These are phyloP conservation scores for Ampelomyces quisqualis DNA, from an alignment of 2,329 filamentous ascomycete genomes.

Conservation along the genomic window DNA sequence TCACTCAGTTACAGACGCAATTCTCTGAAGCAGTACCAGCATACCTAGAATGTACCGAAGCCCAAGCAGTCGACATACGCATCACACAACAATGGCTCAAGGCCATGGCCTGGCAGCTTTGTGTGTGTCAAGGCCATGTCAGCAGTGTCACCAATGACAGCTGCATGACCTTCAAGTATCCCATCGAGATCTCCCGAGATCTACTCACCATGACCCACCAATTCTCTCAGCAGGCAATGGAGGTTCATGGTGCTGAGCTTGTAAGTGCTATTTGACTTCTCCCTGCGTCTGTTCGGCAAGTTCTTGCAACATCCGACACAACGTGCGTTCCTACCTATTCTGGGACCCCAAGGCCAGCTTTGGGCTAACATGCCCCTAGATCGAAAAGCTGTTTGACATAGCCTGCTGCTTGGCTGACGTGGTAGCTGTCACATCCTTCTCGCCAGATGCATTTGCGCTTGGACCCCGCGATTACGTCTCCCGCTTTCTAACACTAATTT, in stretches of 20 bases:
- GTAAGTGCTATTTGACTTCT: constrained; percentile 51
- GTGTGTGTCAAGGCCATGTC: constrained; percentile 65
- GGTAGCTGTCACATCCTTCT: constrained; percentile 63
- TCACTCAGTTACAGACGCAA: constrained; percentile 52
- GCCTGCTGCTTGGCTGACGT: constrained; percentile 72
- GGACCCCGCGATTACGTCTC: constrained; percentile 71
- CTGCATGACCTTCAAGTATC: constrained; percentile 63
- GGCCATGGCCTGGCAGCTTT: constrained; percentile 71
- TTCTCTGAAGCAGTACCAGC: constrained; percentile 56
- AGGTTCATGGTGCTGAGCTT: constrained; percentile 71
- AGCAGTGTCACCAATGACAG: constrained; percentile 60
- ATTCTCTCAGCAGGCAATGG: constrained; percentile 71
- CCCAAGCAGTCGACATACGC: constrained; percentile 67
- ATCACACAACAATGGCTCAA: constrained; percentile 71
- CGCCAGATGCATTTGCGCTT: constrained; percentile 54
- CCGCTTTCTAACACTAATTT: constrained; percentile 65
- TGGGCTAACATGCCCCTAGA: constrained; percentile 48
- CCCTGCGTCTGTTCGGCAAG: constrained; percentile 11
- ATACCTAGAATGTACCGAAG: constrained; percentile 61
- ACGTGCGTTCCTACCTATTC: neutral
- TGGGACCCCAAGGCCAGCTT: constrained; percentile 8
- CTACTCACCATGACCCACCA: constrained; percentile 65
- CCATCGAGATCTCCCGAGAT: constrained; percentile 62
- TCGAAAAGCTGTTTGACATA: constrained; percentile 79
- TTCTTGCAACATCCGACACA: constrained; percentile 4